These are phyloP conservation scores for Solanum hybrid DNA, from an alignment of 305 asterid genomes.

Conservation along the genomic window DNA sequence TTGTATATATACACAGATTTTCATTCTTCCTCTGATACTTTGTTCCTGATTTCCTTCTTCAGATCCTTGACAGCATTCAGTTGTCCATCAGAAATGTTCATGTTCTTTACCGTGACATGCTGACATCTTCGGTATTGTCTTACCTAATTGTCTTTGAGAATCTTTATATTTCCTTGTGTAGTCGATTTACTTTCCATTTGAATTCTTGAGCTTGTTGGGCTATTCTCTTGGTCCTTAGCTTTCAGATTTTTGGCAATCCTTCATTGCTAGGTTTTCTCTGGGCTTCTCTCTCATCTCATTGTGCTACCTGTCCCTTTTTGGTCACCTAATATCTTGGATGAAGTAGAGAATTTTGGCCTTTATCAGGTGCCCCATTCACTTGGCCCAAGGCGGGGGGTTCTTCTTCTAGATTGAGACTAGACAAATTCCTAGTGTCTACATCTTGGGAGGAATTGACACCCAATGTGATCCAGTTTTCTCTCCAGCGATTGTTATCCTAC, in stretches of 20 bases:
- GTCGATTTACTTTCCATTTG: neutral
- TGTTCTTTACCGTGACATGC: constrained; percentile 49
- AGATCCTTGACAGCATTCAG: constrained; percentile 96
- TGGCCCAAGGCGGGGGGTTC: neutral
- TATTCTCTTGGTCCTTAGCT: neutral
- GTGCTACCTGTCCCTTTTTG: neutral
- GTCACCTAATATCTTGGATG: neutral
- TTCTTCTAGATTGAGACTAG: neutral
- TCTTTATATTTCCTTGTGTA: constrained; percentile 11
- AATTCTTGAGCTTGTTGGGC: neutral
- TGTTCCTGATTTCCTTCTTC: constrained; percentile 14
- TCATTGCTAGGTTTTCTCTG: neutral
- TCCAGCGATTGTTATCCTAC: neutral
- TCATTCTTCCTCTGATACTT: constrained; percentile 12
- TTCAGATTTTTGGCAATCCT: neutral
- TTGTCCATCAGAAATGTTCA: constrained; percentile 82
- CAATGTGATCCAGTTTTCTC: neutral
- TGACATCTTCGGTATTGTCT: constrained; percentile 44
- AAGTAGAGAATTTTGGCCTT: neutral
- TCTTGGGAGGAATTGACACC: neutral
- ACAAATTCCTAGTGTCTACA: neutral
- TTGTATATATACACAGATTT: neutral
- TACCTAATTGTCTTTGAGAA: constrained; percentile 2
- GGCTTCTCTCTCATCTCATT: neutral
- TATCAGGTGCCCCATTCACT: neutral